Percentiles rank a stretch among this genome's conserved stretches.
Evolutionary conservation across 225 moss, liverwort and hornwort species (phyloP).

Genomic region (Lunularia cruciata): DNA sequence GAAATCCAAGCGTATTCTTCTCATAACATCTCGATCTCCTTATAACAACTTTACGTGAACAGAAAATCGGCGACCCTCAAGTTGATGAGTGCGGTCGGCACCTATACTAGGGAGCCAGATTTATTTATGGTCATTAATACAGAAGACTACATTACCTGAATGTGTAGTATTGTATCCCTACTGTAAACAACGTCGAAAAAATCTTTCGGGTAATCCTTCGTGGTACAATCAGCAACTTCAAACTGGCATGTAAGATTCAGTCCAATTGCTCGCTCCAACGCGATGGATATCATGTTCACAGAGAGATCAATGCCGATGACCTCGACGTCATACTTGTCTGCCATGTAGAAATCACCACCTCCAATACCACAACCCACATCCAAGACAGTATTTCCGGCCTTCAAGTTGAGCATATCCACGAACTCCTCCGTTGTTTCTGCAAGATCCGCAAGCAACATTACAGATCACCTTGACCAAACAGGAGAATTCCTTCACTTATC

Average conservation of each 20-base stretch:
- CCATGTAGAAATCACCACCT: constrained; percentile 98
- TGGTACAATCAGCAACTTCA: constrained; percentile 92
- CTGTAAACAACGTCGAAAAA: constrained; percentile 92
- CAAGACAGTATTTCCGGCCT: constrained; percentile 66
- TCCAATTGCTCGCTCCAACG: constrained; percentile 90
- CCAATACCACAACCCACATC: constrained; percentile 99
- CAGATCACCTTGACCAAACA: neutral
- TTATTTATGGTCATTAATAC: too few species aligned
- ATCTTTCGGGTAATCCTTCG: constrained; percentile 54
- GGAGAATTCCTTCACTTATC: too few species aligned
- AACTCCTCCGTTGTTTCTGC: constrained; percentile 91
- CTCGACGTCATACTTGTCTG: constrained; percentile 74
- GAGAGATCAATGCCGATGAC: constrained; percentile 90
- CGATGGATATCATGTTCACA: constrained; percentile 91
- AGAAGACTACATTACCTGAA: constrained; percentile 44
- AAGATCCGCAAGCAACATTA: neutral
- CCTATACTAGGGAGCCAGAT: neutral
- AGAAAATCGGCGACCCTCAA: neutral
- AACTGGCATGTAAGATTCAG: constrained; percentile 75
- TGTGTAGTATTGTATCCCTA: constrained; percentile 93
- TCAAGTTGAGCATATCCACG: constrained; percentile 56
- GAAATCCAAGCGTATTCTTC: too few species aligned
- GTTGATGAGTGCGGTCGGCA: neutral
- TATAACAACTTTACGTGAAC: neutral
- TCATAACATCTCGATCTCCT: too few species aligned